These are phyloP conservation scores for Auricularia auricula-judae DNA, from an alignment of 768 basidiomycete genomes.

Conservation along the genomic window DNA sequence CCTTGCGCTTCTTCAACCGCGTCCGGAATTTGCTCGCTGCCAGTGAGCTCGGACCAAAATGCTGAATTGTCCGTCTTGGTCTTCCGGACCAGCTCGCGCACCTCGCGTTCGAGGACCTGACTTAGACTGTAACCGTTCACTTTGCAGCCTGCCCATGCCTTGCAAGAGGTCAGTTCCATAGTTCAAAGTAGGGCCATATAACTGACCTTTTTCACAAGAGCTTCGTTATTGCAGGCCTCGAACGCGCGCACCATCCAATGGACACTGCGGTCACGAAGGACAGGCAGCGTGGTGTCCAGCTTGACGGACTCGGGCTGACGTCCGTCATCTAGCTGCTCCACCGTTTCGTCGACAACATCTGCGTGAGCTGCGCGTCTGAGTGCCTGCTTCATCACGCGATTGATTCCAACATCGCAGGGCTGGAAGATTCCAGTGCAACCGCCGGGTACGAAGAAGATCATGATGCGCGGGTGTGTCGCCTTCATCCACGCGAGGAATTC, in stretches of 20 bases:
- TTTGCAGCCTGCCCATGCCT: background rate
- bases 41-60: too few species aligned
- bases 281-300: constrained; percentile 12
- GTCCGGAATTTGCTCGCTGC: too few species aligned
- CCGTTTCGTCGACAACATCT: constrained; percentile 22
- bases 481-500: constrained; percentile 25
- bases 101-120: background rate
- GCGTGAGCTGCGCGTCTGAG: constrained; percentile 22
- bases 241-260: constrained; percentile 18
- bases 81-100: background rate
- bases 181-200: too few species aligned
- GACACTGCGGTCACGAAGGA: constrained; percentile 15
- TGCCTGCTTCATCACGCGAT: constrained; percentile 26
- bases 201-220: too few species aligned
- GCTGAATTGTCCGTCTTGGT: background rate
- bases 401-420: constrained; percentile 25
- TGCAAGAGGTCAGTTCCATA: background rate
- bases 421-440: constrained; percentile 16
- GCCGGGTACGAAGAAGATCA: constrained; percentile 18
- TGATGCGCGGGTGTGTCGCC: constrained; percentile 11
- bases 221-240: too few species aligned
- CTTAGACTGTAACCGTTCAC: background rate
- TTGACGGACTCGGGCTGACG: constrained; percentile 1
- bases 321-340: constrained; percentile 16
- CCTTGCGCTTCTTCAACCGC: too few species aligned